Percentiles rank a stretch among this genome's conserved stretches.
Evolutionary conservation across 805 yeast species (phyloP).

Genomic region (Wickerhamomyces queroliae): DNA sequence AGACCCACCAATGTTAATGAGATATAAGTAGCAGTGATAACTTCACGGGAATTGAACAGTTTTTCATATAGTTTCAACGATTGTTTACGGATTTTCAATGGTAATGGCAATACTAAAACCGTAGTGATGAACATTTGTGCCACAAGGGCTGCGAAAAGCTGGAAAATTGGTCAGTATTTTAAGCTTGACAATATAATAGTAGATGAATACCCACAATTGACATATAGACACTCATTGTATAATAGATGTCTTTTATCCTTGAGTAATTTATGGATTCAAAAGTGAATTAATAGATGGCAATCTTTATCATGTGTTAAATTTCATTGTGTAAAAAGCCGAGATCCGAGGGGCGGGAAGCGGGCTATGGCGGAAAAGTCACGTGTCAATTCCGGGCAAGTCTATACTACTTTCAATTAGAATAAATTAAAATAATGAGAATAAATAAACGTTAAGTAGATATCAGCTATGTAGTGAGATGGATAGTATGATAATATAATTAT

Average conservation of each 20-base stretch:
- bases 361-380: neutral
- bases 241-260: neutral
- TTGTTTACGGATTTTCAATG: conserved; percentile 39
- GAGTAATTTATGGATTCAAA: neutral
- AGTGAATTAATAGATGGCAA: no score
- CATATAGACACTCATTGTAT: conserved; percentile 19
- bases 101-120: conserved; percentile 49
- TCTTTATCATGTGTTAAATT: no score
- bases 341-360: neutral
- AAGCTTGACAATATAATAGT: neutral
- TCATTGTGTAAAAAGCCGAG: no score
- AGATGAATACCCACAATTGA: conserved; percentile 10
- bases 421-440: no score
- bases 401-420: neutral
- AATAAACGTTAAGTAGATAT: no score
- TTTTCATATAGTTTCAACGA: conserved; percentile 32
- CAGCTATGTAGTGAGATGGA: no score
- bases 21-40: conserved; percentile 39
- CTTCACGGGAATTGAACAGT: conserved; percentile 32
- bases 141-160: conserved; percentile 41
- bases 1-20: conserved; percentile 36
- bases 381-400: neutral
- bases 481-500: no score
- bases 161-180: neutral
- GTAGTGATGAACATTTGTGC: conserved; percentile 45